phyloP scores from a whole-genome alignment of 2,329 filamentous ascomycete genomes.

The Apiospora aurea region DNA sequence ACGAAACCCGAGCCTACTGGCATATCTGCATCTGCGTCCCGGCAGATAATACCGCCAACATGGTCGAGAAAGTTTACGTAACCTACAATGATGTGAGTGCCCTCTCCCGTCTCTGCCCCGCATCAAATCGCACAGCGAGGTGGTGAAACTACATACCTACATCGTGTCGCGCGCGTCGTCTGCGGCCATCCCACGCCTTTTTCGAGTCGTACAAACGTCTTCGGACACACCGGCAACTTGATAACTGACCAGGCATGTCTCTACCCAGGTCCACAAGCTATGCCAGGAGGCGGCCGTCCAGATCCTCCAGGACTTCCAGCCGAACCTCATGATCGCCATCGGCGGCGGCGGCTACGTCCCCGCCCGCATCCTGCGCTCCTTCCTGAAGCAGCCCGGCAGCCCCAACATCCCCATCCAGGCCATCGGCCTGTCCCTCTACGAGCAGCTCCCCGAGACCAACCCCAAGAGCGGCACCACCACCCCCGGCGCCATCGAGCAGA shows the following conservation, averaged over 20 bases:
- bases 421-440: conserved; percentile 97
- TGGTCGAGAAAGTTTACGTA: conserved; percentile 87
- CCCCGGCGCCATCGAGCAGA: conserved; percentile 68
- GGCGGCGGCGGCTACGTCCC: conserved; percentile 97
- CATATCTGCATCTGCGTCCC: conserved; percentile 2
- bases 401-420: conserved; percentile 99
- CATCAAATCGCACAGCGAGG: conserved; percentile 15
- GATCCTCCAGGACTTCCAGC: conserved; percentile 86
- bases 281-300: conserved; percentile 84
- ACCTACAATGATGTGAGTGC: conserved; percentile 86
- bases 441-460: conserved; percentile 70
- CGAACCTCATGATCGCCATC: conserved; percentile 98
- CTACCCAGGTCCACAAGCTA: conserved; percentile 87
- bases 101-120: conserved; percentile 29
- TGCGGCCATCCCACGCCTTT: not conserved
- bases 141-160: not conserved
- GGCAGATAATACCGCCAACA: conserved; percentile 51
- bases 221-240: not conserved
- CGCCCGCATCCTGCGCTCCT: conserved; percentile 94
- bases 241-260: not conserved
- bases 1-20: not conserved
- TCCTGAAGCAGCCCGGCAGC: conserved; percentile 85
- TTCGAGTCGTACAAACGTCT: not conserved
- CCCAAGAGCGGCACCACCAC: conserved; percentile 54
- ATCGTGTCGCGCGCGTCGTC: conserved; percentile 19